A percentile compares a stretch with the other conserved stretches of the same genome.
phyloP scores from a whole-genome alignment of 768 basidiomycete genomes.

The Leucocoprinus leucothites region DNA sequence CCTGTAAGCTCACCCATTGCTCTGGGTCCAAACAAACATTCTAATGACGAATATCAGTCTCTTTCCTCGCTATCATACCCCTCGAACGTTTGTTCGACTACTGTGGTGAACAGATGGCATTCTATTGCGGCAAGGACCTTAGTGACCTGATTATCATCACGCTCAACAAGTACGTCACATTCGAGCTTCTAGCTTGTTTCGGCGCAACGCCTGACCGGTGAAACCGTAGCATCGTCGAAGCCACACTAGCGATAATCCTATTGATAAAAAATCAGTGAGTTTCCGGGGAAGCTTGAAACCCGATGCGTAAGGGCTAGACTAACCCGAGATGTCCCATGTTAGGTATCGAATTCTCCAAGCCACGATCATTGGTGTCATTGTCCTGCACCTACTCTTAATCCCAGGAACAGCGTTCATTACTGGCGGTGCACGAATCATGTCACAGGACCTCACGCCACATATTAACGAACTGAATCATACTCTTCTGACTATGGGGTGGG shows the following conservation, averaged over 20 bases:
- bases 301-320: not conserved
- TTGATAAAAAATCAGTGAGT: slow-evolving; percentile 68
- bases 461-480: slow-evolving; percentile 66
- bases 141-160: slow-evolving; percentile 68
- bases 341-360: slow-evolving; percentile 66
- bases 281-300: not conserved
- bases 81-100: slow-evolving; percentile 67
- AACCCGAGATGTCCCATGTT: not conserved
- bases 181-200: not conserved
- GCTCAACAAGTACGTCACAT: slow-evolving; percentile 53
- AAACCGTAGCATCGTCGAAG: slow-evolving; percentile 58
- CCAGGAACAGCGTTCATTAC: slow-evolving; percentile 71
- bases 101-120: slow-evolving; percentile 53
- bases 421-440: slow-evolving; percentile 63
- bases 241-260: slow-evolving; percentile 65
- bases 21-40: not conserved
- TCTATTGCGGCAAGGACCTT: slow-evolving; percentile 57
- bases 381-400: slow-evolving; percentile 71
- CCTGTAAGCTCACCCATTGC: slow-evolving; percentile 27
- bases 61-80: slow-evolving; percentile 63
- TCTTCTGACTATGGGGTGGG: slow-evolving; percentile 66
- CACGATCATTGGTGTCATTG: slow-evolving; percentile 67
- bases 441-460: slow-evolving; percentile 68
- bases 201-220: slow-evolving; percentile 4
- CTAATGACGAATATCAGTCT: slow-evolving; percentile 36